phyloP scores from a whole-genome alignment of 2,329 filamentous ascomycete genomes.

The Ceratocystis smalleyi region DNA sequence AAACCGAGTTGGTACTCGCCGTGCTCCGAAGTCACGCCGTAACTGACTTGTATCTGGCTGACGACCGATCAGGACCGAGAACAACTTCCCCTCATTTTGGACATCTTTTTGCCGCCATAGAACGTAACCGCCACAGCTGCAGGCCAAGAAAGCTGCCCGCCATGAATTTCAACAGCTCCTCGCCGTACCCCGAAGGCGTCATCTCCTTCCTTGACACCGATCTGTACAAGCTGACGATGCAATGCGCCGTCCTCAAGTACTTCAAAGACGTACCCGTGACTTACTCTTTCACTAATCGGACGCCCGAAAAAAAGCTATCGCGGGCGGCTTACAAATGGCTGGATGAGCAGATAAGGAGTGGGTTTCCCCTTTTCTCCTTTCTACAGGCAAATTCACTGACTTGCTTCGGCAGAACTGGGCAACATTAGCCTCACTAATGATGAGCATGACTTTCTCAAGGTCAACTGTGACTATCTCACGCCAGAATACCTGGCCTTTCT shows the following conservation, averaged over 20 bases:
- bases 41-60: not conserved
- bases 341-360: constrained; percentile 64
- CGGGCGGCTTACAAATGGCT: constrained; percentile 76
- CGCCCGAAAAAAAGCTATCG: constrained; percentile 80
- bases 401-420: constrained; percentile 48
- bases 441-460: constrained; percentile 64
- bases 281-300: constrained; percentile 91
- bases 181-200: constrained; percentile 57
- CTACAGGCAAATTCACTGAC: constrained; percentile 4
- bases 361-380: constrained; percentile 21
- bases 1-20: not conserved
- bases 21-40: not conserved
- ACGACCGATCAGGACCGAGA: not conserved
- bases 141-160: not conserved
- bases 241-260: constrained; percentile 88
- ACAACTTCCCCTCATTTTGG: not conserved
- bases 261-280: constrained; percentile 71
- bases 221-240: constrained; percentile 97
- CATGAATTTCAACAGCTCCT: constrained; percentile 53
- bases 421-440: constrained; percentile 65
- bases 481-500: constrained; percentile 67
- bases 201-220: constrained; percentile 71
- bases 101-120: not conserved
- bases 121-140: not conserved
- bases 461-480: constrained; percentile 66